A percentile compares a stretch with the other conserved stretches of the same genome.
These are phyloP conservation scores for Metroxylon sagu DNA, from an alignment of 176 grass and related monocot species.

Conservation along the genomic window DNA sequence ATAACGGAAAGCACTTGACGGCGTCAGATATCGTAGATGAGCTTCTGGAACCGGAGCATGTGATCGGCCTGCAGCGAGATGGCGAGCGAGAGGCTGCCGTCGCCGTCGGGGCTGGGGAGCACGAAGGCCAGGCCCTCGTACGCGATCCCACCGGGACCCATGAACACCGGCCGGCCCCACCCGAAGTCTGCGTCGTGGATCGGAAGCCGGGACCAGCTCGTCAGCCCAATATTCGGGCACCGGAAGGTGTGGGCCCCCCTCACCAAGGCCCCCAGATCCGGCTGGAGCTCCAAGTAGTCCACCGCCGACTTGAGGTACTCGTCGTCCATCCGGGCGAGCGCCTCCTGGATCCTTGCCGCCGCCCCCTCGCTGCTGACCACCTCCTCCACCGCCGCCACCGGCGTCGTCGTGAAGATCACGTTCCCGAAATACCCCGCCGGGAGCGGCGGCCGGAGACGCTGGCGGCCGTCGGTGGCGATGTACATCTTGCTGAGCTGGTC, in stretches of 20 bases:
- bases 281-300: constrained; percentile 4
- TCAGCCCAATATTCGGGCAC: constrained; percentile 36
- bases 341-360: not conserved
- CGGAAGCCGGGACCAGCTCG: constrained; percentile 64
- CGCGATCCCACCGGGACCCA: constrained; percentile 75
- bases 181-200: constrained; percentile 74
- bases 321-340: not conserved
- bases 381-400: not conserved
- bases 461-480: constrained; percentile 1
- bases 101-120: constrained; percentile 50
- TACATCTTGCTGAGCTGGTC: not conserved
- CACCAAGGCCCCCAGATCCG: not conserved
- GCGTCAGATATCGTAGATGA: constrained; percentile 32
- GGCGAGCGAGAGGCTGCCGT: constrained; percentile 56
- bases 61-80: constrained; percentile 81
- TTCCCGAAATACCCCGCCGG: constrained; percentile 7
- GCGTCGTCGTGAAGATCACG: not conserved
- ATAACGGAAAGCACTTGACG: no score
- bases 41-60: constrained; percentile 75
- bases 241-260: constrained; percentile 12
- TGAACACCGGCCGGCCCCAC: constrained; percentile 62
- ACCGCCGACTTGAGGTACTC: not conserved
- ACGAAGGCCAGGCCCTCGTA: constrained; percentile 79
- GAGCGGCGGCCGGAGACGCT: not conserved
- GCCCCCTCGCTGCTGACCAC: not conserved